A percentile compares a stretch with the other conserved stretches of the same genome.
These are phyloP conservation scores for Didymella keratinophila DNA, from an alignment of 2,329 filamentous ascomycete species.

Conservation along the genomic window DNA sequence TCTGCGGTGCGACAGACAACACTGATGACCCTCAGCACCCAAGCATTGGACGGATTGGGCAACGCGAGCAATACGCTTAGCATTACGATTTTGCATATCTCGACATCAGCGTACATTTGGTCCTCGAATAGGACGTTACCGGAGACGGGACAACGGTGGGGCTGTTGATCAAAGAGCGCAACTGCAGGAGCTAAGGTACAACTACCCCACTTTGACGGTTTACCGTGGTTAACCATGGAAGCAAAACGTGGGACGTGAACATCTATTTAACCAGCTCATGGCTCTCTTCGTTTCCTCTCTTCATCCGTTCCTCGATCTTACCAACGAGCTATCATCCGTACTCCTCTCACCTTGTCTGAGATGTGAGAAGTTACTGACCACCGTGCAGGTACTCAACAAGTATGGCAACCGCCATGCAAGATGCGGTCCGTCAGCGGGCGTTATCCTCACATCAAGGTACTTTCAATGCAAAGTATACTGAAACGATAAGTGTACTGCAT, in stretches of 20 bases:
- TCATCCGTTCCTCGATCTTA: not conserved
- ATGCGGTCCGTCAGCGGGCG: slow-evolving; percentile 42
- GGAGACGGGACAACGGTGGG: slow-evolving; percentile 8
- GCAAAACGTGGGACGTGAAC: slow-evolving; percentile 10
- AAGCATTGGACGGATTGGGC: slow-evolving; percentile 1
- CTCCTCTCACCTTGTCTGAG: slow-evolving; percentile 14
- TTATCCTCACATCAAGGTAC: slow-evolving; percentile 52
- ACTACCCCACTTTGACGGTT: slow-evolving; percentile 43
- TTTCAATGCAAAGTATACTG: slow-evolving; percentile 50
- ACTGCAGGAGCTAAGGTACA: slow-evolving; percentile 21
- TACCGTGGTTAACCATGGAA: slow-evolving; percentile 27
- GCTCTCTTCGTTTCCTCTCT: slow-evolving; percentile 2
- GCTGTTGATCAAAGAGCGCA: slow-evolving; percentile 4
- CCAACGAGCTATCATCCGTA: slow-evolving; percentile 28
- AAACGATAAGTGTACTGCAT: slow-evolving; percentile 51
- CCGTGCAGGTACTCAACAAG: slow-evolving; percentile 33
- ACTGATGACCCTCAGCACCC: not conserved
- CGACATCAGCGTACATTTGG: slow-evolving; percentile 8
- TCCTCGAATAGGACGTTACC: slow-evolving; percentile 13
- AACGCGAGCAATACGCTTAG: not conserved
- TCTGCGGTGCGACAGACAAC: no score
- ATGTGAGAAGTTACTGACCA: slow-evolving; percentile 30
- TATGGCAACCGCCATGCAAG: slow-evolving; percentile 45
- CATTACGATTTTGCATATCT: not conserved
- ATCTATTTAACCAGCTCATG: slow-evolving; percentile 31